These are phyloP conservation scores for Orbilia brochopaga DNA, from an alignment of 2,329 filamentous ascomycete genomes.

Conservation along the genomic window DNA sequence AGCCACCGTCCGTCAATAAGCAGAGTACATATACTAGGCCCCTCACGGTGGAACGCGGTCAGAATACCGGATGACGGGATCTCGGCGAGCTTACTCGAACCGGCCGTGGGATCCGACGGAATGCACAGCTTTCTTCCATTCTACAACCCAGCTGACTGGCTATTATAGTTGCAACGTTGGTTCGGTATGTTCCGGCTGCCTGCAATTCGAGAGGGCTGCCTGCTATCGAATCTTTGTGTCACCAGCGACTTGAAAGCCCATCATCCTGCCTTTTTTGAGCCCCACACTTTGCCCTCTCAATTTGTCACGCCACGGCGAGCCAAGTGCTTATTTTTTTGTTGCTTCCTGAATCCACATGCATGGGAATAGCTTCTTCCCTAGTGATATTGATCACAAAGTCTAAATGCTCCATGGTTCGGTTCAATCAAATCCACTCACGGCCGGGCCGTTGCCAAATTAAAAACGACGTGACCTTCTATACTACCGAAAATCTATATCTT, in stretches of 20 bases:
- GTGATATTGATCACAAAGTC: neutral
- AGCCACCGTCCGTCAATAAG: neutral
- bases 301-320: neutral
- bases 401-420: neutral
- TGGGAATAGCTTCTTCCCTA: too few species aligned
- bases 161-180: neutral
- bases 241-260: neutral
- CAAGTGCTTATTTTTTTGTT: neutral
- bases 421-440: neutral
- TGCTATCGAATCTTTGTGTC: constrained; percentile 2
- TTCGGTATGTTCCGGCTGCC: neutral
- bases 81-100: constrained; percentile 6
- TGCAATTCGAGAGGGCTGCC: neutral
- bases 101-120: neutral
- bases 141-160: neutral
- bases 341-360: neutral
- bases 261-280: neutral
- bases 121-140: neutral
- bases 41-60: too few species aligned
- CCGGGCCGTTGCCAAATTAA: neutral
- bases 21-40: neutral
- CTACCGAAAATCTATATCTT: too few species aligned
- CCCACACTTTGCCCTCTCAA: neutral
- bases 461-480: too few species aligned
- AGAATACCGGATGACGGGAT: neutral